Evolutionary conservation across 1,284 basidiomycete genomes (phyloP).

Genomic region (Rhodofomes roseus): DNA sequence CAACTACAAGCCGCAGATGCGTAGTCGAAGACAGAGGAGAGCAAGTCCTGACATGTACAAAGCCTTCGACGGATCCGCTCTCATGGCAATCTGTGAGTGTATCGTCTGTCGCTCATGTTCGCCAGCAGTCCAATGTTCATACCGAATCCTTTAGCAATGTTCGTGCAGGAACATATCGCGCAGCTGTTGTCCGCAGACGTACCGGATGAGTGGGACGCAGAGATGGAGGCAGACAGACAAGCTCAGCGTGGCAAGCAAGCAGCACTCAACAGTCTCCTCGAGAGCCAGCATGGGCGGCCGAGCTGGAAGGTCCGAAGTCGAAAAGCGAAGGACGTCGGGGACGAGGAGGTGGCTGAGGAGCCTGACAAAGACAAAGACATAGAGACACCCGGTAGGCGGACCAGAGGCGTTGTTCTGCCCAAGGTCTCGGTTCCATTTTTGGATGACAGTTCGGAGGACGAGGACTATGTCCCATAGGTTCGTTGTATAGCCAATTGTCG

Average conservation of each 20-base stretch:
- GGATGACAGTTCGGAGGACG: slow-evolving; percentile 10
- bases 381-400: neutral
- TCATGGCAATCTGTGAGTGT: slow-evolving; percentile 61
- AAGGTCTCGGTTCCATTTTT: slow-evolving; percentile 3
- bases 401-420: slow-evolving; percentile 2
- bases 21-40: slow-evolving; percentile 16
- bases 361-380: slow-evolving; percentile 5
- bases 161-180: slow-evolving; percentile 62
- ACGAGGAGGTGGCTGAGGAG: slow-evolving; percentile 8
- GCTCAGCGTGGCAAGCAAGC: slow-evolving; percentile 5
- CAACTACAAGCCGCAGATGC: slow-evolving; percentile 11
- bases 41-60: slow-evolving; percentile 64
- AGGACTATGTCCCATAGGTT: neutral
- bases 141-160: slow-evolving; percentile 45
- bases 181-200: slow-evolving; percentile 35
- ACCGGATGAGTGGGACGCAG: slow-evolving; percentile 41
- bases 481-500: neutral
- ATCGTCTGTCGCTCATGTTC: neutral
- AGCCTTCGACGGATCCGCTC: slow-evolving; percentile 64
- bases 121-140: neutral
- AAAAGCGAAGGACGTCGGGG: slow-evolving; percentile 8
- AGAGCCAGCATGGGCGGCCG: neutral
- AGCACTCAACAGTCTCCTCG: neutral
- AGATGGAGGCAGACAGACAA: slow-evolving; percentile 15
- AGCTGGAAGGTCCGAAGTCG: slow-evolving; percentile 2